Conservation (phyloP, 1,284 basidiomycete species). For the Kwoniella shivajii region DNA sequence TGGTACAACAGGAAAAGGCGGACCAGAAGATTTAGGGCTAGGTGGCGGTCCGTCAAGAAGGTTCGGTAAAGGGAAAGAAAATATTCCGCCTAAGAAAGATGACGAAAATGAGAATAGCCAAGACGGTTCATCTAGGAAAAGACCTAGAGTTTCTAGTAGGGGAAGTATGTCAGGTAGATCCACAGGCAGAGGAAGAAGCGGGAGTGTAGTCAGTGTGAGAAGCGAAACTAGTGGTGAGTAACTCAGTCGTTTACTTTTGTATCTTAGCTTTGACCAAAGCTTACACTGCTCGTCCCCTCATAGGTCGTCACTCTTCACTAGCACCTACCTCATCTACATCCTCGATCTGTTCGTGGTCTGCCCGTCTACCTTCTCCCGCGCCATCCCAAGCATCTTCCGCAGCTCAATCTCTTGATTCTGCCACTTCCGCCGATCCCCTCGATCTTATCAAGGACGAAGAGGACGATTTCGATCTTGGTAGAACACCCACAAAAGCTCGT, state of each 20-base stretch:
- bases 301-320: conserved; percentile 28
- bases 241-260: background rate
- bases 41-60: conserved; percentile 19
- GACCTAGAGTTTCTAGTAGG: conserved; percentile 32
- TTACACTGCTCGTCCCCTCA: background rate
- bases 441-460: conserved; percentile 27
- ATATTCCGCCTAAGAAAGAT: conserved; percentile 46
- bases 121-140: conserved; percentile 33
- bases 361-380: conserved; percentile 36
- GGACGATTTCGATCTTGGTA: conserved; percentile 30
- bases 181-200: conserved; percentile 32
- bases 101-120: conserved; percentile 19
- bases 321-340: conserved; percentile 27
- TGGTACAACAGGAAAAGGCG: conserved; percentile 10
- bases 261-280: background rate
- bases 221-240: conserved; percentile 34
- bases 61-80: conserved; percentile 49
- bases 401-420: conserved; percentile 29
- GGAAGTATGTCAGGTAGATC: conserved; percentile 14
- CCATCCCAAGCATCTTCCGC: conserved; percentile 41
- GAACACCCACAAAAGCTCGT: conserved; percentile 33
- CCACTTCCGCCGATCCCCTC: conserved; percentile 25
- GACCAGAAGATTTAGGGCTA: conserved; percentile 21
- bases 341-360: conserved; percentile 22
- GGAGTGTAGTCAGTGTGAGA: conserved; percentile 43